Percentiles rank a stretch among this genome's conserved stretches.
phyloP scores from a whole-genome alignment of 2,329 filamentous ascomycete genomes.

The Cyclaneusma minus region DNA sequence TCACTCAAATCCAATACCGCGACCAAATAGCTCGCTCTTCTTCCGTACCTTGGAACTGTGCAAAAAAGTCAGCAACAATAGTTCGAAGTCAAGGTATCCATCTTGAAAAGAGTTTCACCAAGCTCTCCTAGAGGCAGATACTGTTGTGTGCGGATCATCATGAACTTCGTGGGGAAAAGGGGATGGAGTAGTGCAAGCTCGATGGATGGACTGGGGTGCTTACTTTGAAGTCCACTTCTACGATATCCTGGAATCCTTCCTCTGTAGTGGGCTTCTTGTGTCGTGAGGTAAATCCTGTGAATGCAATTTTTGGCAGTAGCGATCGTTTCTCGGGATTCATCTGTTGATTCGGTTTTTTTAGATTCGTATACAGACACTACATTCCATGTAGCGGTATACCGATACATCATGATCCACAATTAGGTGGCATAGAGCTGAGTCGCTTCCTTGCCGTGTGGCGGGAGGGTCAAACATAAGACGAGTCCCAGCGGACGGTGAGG shows the following conservation, averaged over 20 bases:
- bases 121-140: slow-evolving; percentile 12
- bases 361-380: too few species aligned
- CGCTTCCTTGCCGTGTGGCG: too few species aligned
- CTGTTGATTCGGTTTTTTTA: too few species aligned
- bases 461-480: too few species aligned
- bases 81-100: too few species aligned
- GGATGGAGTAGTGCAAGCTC: slow-evolving; percentile 2
- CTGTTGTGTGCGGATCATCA: neutral
- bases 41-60: slow-evolving; percentile 48
- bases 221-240: slow-evolving; percentile 57
- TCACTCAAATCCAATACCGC: slow-evolving; percentile 57
- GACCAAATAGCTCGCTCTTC: slow-evolving; percentile 59
- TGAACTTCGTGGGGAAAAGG: neutral
- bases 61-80: too few species aligned
- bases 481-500: too few species aligned
- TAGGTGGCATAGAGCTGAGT: too few species aligned
- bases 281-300: slow-evolving; percentile 56
- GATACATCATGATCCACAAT: too few species aligned
- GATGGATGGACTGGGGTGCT: slow-evolving; percentile 9
- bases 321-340: slow-evolving; percentile 72
- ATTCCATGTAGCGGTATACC: too few species aligned
- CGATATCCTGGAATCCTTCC: slow-evolving; percentile 77
- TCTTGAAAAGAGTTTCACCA: slow-evolving; percentile 4
- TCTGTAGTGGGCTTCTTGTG: slow-evolving; percentile 55
- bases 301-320: slow-evolving; percentile 64